A percentile compares a stretch with the other conserved stretches of the same genome.
Conservation (phyloP, 768 basidiomycete genomes). For the Collybia mongolica region DNA sequence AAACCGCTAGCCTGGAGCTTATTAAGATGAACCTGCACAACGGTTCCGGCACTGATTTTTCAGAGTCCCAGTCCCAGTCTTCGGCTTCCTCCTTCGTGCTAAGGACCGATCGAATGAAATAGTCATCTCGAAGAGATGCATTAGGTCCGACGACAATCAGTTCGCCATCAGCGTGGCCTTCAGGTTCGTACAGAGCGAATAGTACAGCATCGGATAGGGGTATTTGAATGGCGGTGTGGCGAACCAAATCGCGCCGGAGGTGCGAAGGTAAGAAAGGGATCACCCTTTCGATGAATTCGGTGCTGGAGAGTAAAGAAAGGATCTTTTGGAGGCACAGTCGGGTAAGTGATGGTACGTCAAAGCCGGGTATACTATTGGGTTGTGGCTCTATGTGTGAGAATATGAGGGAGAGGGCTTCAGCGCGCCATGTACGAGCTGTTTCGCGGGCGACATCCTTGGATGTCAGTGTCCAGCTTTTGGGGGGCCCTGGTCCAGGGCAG, state of each 20-base stretch:
- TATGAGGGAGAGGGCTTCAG: slow-evolving; percentile 53
- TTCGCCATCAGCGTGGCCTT: slow-evolving; percentile 62
- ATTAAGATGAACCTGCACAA: slow-evolving; percentile 52
- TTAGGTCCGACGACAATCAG: slow-evolving; percentile 61
- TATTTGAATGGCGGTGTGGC: slow-evolving; percentile 53
- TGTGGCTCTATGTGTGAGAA: slow-evolving; percentile 29
- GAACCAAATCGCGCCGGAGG: slow-evolving; percentile 56
- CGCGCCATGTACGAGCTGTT: slow-evolving; percentile 44
- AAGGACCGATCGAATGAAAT: slow-evolving; percentile 31
- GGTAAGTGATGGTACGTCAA: slow-evolving; percentile 48
- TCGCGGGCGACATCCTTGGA: slow-evolving; percentile 23
- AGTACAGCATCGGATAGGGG: slow-evolving; percentile 55
- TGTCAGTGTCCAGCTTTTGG: slow-evolving; percentile 54
- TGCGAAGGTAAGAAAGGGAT: slow-evolving; percentile 55
- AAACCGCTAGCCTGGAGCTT: slow-evolving; percentile 41
- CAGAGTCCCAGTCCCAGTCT: slow-evolving; percentile 44
- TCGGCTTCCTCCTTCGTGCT: background rate
- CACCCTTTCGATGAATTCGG: slow-evolving; percentile 45
- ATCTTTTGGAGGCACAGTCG: slow-evolving; percentile 52
- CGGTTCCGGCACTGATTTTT: slow-evolving; percentile 28
- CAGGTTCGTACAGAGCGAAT: slow-evolving; percentile 44
- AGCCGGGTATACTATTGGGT: slow-evolving; percentile 12
- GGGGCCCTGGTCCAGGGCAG: slow-evolving; percentile 50
- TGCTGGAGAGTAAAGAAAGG: slow-evolving; percentile 35
- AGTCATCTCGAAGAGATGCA: slow-evolving; percentile 39